A percentile compares a stretch with the other conserved stretches of the same genome.
These are phyloP conservation scores for Globisporangium carolinianum DNA, from an alignment of 352 stramenopile genomes.

Conservation along the genomic window DNA sequence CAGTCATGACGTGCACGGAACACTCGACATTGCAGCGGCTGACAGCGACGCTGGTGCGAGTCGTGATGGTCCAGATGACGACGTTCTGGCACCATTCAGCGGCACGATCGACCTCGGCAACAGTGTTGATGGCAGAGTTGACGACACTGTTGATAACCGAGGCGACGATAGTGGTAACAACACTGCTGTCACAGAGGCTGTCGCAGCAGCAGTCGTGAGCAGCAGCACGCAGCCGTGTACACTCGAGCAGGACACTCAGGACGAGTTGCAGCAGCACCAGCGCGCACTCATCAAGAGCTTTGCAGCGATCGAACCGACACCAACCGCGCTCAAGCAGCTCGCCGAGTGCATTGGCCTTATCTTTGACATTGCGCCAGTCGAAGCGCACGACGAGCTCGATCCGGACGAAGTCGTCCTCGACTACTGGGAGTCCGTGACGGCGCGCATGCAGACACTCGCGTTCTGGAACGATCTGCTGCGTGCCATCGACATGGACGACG, in stretches of 20 bases:
- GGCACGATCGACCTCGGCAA: neutral
- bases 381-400: constrained; percentile 56
- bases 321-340: constrained; percentile 51
- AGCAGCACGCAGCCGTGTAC: neutral
- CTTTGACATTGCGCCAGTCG: constrained; percentile 49
- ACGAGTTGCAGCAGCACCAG: constrained; percentile 7
- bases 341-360: constrained; percentile 64
- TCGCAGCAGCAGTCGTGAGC: neutral
- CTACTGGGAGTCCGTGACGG: constrained; percentile 48
- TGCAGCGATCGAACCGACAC: constrained; percentile 22
- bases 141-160: no score
- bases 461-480: constrained; percentile 49
- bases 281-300: constrained; percentile 33
- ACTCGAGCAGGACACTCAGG: neutral
- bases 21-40: no score
- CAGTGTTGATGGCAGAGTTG: neutral
- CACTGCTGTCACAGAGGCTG: neutral
- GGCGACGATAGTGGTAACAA: neutral
- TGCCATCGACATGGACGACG: constrained; percentile 31
- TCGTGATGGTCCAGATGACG: no score
- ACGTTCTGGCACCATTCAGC: neutral
- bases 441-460: constrained; percentile 19
- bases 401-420: constrained; percentile 70
- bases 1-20: no score
- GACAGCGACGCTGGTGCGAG: no score